Evolutionary conservation across 768 basidiomycete species (phyloP), one percentile per base, ranked within the genome.

Genomic region (Trichaptum fuscoviolaceum): DNA sequence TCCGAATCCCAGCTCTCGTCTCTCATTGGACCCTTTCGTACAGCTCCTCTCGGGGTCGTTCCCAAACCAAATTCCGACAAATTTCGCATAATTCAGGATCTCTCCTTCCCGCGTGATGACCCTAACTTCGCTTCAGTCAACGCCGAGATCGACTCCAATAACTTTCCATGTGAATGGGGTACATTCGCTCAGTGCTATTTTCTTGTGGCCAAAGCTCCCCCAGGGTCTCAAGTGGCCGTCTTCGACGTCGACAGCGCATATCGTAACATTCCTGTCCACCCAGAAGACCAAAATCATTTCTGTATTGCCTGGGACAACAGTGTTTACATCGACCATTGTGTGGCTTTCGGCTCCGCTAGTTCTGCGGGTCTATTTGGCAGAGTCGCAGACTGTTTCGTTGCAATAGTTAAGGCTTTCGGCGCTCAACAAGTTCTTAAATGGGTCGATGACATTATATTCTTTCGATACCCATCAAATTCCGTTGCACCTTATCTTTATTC

Each of bases 111-210:
- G 12, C 57, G 61, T 1, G 57, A 58, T 10, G 65, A 72, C 30
- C 42, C 20, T 17, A 4, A 5, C 30, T 64, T 64, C 23, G 62
- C 65, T 0, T 77, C 77, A 0, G 73, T 78, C 42, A 78, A 78
- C 64, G 71, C 58, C 0, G 12, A n/a, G 4, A 77, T 84, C 8
- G 61, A 78, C 36, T 69, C 79, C 0, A 63, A 71, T n/a, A 15
- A 68, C 20, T 76, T 78, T 65, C 82, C 81, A 0, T 80, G 79
- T 71, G 79, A 77, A 0, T 83, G 81, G 82, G 80, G 80, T 0
- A 82, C 80, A 0, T 84, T 84, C 63, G 62, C 69, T 0, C 71
- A 74, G 0, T 66, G 81, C 0, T 76, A 69, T 23, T 65, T 74
- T 20, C 63, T 77, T 25, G 71, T 82, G 0, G 71, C 58, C 0